These are phyloP conservation scores for Chaetomiaceae sp. DNA, from an alignment of 2,329 filamentous ascomycete genomes.

Conservation along the genomic window DNA sequence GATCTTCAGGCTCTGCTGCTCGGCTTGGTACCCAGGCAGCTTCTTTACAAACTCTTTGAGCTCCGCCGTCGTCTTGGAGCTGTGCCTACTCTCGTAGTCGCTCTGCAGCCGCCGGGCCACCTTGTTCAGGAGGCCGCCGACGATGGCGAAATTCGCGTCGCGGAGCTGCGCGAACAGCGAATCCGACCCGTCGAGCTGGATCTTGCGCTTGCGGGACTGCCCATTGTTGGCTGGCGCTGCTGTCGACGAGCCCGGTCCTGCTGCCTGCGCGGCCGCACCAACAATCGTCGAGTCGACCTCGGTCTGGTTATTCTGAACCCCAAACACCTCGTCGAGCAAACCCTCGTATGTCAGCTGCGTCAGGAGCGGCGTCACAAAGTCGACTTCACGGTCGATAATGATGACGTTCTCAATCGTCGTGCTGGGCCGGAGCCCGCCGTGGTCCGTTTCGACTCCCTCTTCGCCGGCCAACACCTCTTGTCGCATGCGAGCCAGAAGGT, in stretches of 20 bases:
- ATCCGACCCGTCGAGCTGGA: constrained; percentile 84
- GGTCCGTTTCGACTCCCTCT: constrained; percentile 57
- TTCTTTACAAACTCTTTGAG: constrained; percentile 94
- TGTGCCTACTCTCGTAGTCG: constrained; percentile 85
- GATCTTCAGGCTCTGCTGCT: constrained; percentile 86
- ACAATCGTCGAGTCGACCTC: constrained; percentile 90
- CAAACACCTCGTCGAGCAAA: constrained; percentile 87
- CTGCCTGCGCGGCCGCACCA: constrained; percentile 59
- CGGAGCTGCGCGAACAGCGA: constrained; percentile 82
- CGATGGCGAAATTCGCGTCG: constrained; percentile 92
- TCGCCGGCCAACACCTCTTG: constrained; percentile 82
- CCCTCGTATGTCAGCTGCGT: constrained; percentile 97
- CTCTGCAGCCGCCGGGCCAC: constrained; percentile 78
- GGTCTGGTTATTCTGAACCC: constrained; percentile 86
- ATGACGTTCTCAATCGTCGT: constrained; percentile 85
- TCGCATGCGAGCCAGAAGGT: constrained; percentile 84
- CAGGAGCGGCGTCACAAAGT: constrained; percentile 85
- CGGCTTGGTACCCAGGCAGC: constrained; percentile 84
- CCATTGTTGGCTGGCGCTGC: constrained; percentile 40
- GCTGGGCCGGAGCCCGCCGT: constrained; percentile 74
- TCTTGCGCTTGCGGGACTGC: constrained; percentile 73
- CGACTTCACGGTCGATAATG: constrained; percentile 91
- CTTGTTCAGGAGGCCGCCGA: constrained; percentile 83
- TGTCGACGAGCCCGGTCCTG: constrained; percentile 49
- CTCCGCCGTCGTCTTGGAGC: constrained; percentile 82